phyloP scores from a whole-genome alignment of 208 protist species.

The Trypanosoma avium region DNA sequence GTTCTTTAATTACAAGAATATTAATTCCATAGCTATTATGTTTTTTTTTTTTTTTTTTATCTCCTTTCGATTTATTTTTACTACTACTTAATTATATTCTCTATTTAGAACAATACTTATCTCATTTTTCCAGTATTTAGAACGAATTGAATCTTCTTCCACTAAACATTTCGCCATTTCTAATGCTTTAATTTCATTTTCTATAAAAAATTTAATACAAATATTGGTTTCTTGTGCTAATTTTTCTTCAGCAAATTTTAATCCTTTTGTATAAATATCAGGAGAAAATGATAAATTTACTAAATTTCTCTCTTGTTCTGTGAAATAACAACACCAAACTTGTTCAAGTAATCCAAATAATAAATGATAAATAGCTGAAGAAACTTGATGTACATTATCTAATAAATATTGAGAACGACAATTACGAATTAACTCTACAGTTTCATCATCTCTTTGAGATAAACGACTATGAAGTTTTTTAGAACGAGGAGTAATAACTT shows the following conservation, averaged over 20 bases:
- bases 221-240: background rate
- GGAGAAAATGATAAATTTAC: constrained; percentile 34
- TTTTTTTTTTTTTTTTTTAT: background rate
- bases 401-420: constrained; percentile 56
- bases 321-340: constrained; percentile 59
- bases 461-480: constrained; percentile 13
- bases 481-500: constrained; percentile 15
- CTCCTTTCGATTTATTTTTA: background rate
- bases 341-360: constrained; percentile 54
- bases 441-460: constrained; percentile 9
- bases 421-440: constrained; percentile 21
- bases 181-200: constrained; percentile 50
- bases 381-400: constrained; percentile 63
- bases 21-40: no score
- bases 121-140: constrained; percentile 78
- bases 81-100: constrained; percentile 34
- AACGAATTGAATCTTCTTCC: constrained; percentile 49
- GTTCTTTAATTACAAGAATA: no score
- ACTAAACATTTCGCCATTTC: constrained; percentile 53
- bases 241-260: background rate
- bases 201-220: constrained; percentile 33
- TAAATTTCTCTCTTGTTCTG: constrained; percentile 13
- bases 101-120: constrained; percentile 51
- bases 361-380: constrained; percentile 47
- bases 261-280: constrained; percentile 33